Evolutionary conservation across 495 filamentous ascomycete species (phyloP), one percentile per base, ranked within the genome.

Genomic region (Aspergillus avenaceus): DNA sequence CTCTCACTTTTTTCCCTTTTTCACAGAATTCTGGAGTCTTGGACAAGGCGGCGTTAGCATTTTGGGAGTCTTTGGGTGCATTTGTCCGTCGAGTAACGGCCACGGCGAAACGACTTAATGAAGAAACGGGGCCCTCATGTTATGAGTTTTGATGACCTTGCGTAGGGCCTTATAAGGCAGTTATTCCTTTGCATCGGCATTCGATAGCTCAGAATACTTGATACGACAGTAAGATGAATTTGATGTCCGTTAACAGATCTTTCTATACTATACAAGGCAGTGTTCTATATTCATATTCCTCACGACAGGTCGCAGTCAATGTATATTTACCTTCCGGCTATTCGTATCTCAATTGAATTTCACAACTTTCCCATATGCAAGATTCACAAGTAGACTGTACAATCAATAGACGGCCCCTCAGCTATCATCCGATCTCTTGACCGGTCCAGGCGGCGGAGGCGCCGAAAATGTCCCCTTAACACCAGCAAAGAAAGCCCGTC

Each of bases 41-140:
- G 55, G 49, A 25, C 50, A 44, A 34, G 44, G 47, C 34, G 68
- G 68, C 62, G 66, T 67, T 69, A 63, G 61, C 61, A 68, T 72
- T 61, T 49, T 54, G 56, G 55, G 64, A 67, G 63, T 64, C 49
- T 59, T 53, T 60, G 55, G 53, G 56, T 66, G 59, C 61, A 65
- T 70, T 44, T 58, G 38, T 55, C 41, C 41, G 50, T 64, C 59
- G 50, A 53, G 49, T 50, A 52, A 54, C 51, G 52, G 54, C 48
- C 54, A 63, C 55, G 62, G 61, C 46, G 58, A 66, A 63, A 67
- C 61, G 66, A 71, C 59, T 58, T 71, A 53, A 69, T 60, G 67
- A 71, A 65, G 62, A 58, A 65, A 65, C 52, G 59, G 54, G 54
- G 45, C 52, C 43, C 19, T 37, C 42, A 55, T 44, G 45, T 55